phyloP scores from a whole-genome alignment of 345 rosid genomes.

The Mallotus nudiflorus region DNA sequence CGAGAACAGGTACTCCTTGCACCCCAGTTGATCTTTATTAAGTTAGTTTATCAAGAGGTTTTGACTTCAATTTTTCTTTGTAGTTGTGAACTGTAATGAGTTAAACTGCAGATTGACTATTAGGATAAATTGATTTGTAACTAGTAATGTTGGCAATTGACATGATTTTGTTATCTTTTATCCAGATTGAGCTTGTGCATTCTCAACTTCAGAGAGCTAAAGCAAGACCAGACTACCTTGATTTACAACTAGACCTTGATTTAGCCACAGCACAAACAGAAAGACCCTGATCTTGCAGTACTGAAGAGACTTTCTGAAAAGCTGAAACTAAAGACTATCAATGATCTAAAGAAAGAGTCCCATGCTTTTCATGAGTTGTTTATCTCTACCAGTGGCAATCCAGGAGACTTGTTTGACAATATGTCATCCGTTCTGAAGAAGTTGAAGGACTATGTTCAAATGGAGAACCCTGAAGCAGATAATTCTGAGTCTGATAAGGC shows the following conservation, averaged over 20 bases:
- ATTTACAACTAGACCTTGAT: slow-evolving; percentile 71
- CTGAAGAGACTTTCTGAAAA: slow-evolving; percentile 75
- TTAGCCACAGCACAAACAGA: slow-evolving; percentile 52
- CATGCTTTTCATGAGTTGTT: slow-evolving; percentile 73
- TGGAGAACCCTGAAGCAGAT: slow-evolving; percentile 56
- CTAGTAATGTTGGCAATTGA: slow-evolving; percentile 6
- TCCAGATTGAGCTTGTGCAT: slow-evolving; percentile 84
- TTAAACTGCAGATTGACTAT: neutral
- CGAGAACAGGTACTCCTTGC: slow-evolving; percentile 68
- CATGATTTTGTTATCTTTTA: neutral
- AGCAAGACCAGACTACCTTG: slow-evolving; percentile 56
- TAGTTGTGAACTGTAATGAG: neutral
- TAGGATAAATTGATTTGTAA: neutral
- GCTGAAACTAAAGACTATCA: slow-evolving; percentile 71
- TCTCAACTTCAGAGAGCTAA: slow-evolving; percentile 83
- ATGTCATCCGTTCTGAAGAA: slow-evolving; percentile 69
- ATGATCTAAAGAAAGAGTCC: slow-evolving; percentile 79
- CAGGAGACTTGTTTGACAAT: slow-evolving; percentile 58
- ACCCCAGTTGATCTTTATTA: neutral
- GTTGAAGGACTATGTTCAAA: slow-evolving; percentile 56
- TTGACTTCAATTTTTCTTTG: neutral
- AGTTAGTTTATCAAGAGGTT: neutral
- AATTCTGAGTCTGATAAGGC: slow-evolving; percentile 45
- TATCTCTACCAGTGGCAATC: slow-evolving; percentile 60
- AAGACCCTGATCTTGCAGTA: slow-evolving; percentile 55